Percentiles rank a stretch among this genome's conserved stretches.
These are phyloP conservation scores for Lactarius sp. DNA, from an alignment of 768 basidiomycete species.

Conservation along the genomic window DNA sequence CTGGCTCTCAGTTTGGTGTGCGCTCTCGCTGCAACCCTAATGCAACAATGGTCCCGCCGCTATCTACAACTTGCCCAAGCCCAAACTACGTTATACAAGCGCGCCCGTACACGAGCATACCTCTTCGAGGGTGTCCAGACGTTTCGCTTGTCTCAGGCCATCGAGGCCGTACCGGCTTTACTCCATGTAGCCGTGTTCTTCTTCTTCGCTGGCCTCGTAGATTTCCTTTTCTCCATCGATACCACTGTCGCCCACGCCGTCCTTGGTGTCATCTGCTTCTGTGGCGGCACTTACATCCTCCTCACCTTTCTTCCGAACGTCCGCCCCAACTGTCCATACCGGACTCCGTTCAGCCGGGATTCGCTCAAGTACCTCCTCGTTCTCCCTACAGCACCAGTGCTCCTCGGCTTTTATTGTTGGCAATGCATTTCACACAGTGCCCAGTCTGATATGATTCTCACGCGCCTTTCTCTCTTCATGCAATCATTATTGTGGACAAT, in stretches of 20 bases:
- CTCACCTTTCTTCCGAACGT: slow-evolving; percentile 10
- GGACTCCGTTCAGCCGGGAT: slow-evolving; percentile 11
- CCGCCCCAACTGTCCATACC: slow-evolving; percentile 9
- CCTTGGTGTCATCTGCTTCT: background rate
- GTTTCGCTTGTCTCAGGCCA: background rate
- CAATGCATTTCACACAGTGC: background rate
- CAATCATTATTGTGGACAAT: slow-evolving; percentile 3
- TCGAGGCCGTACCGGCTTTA: slow-evolving; percentile 3
- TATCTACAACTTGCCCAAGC: slow-evolving; percentile 8
- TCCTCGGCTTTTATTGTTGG: background rate
- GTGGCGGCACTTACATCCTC: background rate
- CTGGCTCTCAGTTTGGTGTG: slow-evolving; percentile 10
- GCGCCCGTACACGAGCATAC: slow-evolving; percentile 8
- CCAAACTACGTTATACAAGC: slow-evolving; percentile 3
- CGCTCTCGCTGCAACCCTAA: slow-evolving; percentile 11
- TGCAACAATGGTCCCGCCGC: slow-evolving; percentile 16
- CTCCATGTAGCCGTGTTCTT: slow-evolving; percentile 14
- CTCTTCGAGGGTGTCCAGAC: slow-evolving; percentile 10
- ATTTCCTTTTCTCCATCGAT: slow-evolving; percentile 16
- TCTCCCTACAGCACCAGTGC: background rate
- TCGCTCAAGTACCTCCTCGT: slow-evolving; percentile 7
- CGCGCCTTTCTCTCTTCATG: background rate
- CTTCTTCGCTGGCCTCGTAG: slow-evolving; percentile 11
- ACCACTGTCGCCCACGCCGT: background rate
- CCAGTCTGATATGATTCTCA: background rate